These are phyloP conservation scores for Botrytis deweyae DNA, from an alignment of 2,329 filamentous ascomycete genomes.

Conservation along the genomic window DNA sequence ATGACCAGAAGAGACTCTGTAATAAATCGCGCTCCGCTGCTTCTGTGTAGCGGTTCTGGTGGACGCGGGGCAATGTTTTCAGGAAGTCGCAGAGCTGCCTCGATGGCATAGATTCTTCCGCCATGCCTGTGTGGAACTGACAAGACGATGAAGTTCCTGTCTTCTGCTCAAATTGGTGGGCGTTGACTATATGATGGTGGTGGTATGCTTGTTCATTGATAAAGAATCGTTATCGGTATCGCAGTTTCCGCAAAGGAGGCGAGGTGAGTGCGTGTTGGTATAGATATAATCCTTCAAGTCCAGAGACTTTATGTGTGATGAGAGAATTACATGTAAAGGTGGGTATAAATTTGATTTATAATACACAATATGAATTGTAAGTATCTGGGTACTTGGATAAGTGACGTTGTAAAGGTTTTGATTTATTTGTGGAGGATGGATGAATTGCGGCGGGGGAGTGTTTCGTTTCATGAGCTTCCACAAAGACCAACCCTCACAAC, in stretches of 20 bases:
- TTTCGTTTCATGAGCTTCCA: conserved; percentile 18
- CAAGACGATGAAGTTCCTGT: not conserved
- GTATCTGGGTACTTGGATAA: not conserved
- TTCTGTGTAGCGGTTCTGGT: conserved; percentile 73
- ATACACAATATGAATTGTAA: not conserved
- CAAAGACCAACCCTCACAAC: not conserved
- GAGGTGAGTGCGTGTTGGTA: not conserved
- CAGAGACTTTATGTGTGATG: too few relatives aligned
- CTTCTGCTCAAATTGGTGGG: not conserved
- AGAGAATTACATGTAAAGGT: not conserved
- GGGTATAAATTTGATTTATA: not conserved
- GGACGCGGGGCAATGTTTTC: conserved; percentile 70
- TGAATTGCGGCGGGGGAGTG: not conserved
- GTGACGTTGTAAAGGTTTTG: not conserved
- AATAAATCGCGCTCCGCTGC: conserved; percentile 71
- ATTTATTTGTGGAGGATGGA: conserved; percentile 1
- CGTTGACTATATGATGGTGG: not conserved
- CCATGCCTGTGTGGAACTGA: conserved; percentile 1
- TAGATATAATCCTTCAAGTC: not conserved
- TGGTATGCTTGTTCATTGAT: conserved; percentile 16
- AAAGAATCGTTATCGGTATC: conserved; percentile 23
- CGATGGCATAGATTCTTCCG: conserved; percentile 43
- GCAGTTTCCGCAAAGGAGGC: not conserved
- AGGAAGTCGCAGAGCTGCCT: conserved; percentile 81
- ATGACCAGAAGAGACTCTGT: conserved; percentile 79